A percentile compares a stretch with the other conserved stretches of the same genome.
These are phyloP conservation scores for Sarcodon sp. DNA, from an alignment of 768 basidiomycete species.

Conservation along the genomic window DNA sequence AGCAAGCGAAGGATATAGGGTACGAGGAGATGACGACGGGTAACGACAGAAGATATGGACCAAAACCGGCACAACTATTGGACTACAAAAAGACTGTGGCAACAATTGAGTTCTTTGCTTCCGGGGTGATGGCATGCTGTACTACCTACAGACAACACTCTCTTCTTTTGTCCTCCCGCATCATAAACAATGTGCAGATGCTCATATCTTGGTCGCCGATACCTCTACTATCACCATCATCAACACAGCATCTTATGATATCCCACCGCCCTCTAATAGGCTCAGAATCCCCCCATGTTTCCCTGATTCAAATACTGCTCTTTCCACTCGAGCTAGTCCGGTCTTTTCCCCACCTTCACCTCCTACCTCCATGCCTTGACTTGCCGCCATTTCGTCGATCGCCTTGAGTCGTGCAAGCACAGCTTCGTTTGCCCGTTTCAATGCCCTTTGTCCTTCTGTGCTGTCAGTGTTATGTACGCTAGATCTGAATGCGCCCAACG, in stretches of 20 bases:
- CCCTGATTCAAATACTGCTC: slow-evolving; percentile 24
- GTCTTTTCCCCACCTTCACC: slow-evolving; percentile 29
- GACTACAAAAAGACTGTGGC: too few species aligned
- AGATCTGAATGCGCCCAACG: slow-evolving; percentile 11
- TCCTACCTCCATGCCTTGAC: slow-evolving; percentile 25
- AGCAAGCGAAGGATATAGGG: slow-evolving; percentile 20
- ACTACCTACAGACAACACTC: too few species aligned
- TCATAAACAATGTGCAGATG: background rate
- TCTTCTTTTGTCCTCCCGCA: background rate
- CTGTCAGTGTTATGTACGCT: background rate
- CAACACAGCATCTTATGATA: background rate
- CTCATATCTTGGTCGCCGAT: background rate
- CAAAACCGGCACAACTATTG: background rate
- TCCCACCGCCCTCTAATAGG: slow-evolving; percentile 33
- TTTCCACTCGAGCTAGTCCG: slow-evolving; percentile 33
- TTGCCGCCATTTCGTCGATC: slow-evolving; percentile 32
- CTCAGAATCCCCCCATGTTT: slow-evolving; percentile 27
- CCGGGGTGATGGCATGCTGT: too few species aligned
- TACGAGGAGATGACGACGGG: background rate
- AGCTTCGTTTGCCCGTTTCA: slow-evolving; percentile 32
- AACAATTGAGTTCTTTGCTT: too few species aligned
- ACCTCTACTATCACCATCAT: background rate
- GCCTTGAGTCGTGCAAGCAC: slow-evolving; percentile 41
- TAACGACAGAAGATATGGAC: background rate
- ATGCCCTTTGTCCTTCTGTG: slow-evolving; percentile 11